Conservation (phyloP, 306 rosid genomes). For the Trifolium repens region DNA sequence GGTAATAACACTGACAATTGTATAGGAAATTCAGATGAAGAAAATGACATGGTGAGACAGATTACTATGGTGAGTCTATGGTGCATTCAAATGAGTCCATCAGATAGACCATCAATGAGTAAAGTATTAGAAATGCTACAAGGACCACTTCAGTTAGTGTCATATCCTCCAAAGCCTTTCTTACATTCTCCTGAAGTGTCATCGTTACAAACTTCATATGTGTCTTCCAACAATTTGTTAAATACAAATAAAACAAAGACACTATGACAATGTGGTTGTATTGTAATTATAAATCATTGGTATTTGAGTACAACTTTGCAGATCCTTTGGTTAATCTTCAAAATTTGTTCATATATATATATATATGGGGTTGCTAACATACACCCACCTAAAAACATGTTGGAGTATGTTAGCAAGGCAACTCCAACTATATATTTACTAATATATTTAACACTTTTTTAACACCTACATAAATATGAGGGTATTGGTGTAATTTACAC, state of each 20-base stretch:
- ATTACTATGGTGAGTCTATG: too few species aligned
- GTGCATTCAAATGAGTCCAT: constrained; percentile 17
- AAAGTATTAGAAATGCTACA: constrained; percentile 18
- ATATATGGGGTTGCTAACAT: too few species aligned
- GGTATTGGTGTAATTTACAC: too few species aligned
- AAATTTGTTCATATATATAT: too few species aligned
- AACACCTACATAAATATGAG: too few species aligned
- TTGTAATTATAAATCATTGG: background rate
- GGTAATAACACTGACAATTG: background rate
- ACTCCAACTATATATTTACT: too few species aligned
- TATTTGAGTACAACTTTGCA: background rate
- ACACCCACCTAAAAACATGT: too few species aligned
- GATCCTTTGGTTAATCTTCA: too few species aligned
- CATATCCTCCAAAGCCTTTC: constrained; percentile 50
- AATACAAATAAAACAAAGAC: background rate
- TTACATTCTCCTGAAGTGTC: constrained; percentile 30
- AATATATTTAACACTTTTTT: too few species aligned
- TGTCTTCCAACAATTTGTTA: background rate
- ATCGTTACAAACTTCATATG: background rate
- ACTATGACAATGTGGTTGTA: background rate
- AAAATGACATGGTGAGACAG: background rate
- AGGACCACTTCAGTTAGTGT: constrained; percentile 15
- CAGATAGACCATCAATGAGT: background rate
- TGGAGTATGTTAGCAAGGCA: too few species aligned
- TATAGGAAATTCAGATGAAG: background rate